Evolutionary conservation across 2,329 filamentous ascomycete species (phyloP).

Genomic region (Aspergillus sclerotialis): DNA sequence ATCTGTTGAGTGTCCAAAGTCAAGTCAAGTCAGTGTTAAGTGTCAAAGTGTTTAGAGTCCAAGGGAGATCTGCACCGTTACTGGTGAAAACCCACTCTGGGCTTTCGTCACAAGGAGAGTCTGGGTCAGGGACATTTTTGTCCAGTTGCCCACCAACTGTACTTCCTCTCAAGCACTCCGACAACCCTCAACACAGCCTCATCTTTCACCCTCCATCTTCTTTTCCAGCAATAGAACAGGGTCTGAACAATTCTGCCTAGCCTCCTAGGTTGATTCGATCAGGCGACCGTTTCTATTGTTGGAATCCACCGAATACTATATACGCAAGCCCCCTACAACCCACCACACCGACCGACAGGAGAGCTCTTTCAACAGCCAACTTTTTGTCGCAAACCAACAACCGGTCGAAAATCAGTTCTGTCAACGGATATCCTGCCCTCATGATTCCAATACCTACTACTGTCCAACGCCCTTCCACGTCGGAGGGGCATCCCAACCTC

Average conservation of each 20-base stretch:
- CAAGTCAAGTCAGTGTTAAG: too few species aligned
- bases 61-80: too few species aligned
- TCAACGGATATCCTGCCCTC: conserved; percentile 3
- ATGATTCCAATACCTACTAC: conserved; percentile 19
- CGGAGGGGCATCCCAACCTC: conserved; percentile 18
- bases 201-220: neutral
- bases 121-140: too few species aligned
- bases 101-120: too few species aligned
- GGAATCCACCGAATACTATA: neutral
- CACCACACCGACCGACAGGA: too few species aligned
- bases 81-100: too few species aligned
- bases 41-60: too few species aligned
- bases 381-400: neutral
- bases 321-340: neutral
- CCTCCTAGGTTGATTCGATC: conserved; percentile 1
- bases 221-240: neutral
- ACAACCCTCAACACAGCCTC: too few species aligned
- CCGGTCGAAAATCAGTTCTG: conserved; percentile 2
- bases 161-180: too few species aligned
- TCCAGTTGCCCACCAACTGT: neutral
- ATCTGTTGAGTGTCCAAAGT: too few species aligned
- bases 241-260: neutral
- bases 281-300: neutral
- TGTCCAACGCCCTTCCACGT: conserved; percentile 13
- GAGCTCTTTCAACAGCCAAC: conserved; percentile 1